Percentiles rank a stretch among this genome's conserved stretches.
Conservation (phyloP, 2,329 filamentous ascomycete species). For the Elsinoe fawcettii region DNA sequence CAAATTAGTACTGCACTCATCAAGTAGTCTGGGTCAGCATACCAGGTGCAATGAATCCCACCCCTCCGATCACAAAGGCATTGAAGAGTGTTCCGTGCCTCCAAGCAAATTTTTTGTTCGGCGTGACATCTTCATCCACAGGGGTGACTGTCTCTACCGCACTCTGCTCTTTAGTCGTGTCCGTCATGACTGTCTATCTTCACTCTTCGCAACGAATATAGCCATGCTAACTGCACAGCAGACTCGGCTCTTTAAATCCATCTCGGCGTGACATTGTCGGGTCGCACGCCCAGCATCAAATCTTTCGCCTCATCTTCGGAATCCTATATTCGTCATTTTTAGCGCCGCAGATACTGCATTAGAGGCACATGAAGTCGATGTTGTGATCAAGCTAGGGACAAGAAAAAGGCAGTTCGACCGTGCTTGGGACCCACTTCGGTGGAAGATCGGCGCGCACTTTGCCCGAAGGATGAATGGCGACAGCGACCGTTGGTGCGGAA, state of each 20-base stretch:
- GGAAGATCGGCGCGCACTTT: background rate
- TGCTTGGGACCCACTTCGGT: background rate
- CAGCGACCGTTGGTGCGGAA: background rate
- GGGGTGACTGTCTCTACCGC: background rate
- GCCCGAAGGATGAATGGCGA: background rate
- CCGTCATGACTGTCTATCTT: background rate
- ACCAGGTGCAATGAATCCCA: conserved; percentile 43
- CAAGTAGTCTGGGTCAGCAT: background rate
- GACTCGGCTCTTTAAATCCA: background rate
- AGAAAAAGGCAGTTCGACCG: background rate
- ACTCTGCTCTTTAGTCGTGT: background rate
- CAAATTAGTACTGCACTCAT: background rate
- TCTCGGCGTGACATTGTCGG: background rate
- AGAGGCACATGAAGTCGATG: background rate
- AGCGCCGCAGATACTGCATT: background rate
- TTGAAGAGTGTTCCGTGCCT: conserved; percentile 38
- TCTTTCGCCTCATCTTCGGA: background rate
- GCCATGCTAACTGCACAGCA: background rate
- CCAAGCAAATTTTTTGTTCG: background rate
- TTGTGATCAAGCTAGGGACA: background rate
- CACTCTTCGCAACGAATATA: background rate
- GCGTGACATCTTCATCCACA: background rate
- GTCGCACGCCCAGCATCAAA: background rate
- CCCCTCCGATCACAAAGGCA: conserved; percentile 45
- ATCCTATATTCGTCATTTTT: background rate